Base-by-base conservation (phyloP, 169 alveolate genomes). In the Babesia bigemina region DNA sequence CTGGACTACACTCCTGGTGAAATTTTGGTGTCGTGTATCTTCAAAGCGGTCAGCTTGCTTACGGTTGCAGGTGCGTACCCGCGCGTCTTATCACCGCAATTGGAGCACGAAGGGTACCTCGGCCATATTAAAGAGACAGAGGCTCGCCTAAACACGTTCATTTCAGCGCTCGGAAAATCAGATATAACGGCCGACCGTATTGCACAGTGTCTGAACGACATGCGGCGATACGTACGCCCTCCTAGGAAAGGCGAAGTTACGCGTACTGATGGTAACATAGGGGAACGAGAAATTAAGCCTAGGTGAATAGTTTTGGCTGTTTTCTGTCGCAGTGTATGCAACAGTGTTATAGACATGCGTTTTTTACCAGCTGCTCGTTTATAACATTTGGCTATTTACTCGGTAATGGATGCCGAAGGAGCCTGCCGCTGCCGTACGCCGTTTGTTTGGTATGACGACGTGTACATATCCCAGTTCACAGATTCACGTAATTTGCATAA, bases 1-100 rank as follows among this genome's bases (percentile, higher is more conserved):
- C 4, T 81, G 17, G 85, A 81, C 24, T 81, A 72, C 60, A 72
- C 77, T 10, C 85, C 85, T 26, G 63, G 72, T 42, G 88, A 81
- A 42, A 39, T 81, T 19, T 39, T 81, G 28, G 71, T 70, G 24
- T 26, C 77, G 17, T 59, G 79, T 28, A 81, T 81, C 26, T 67
- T 81, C 76, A 81, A 81, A 47, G 61, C 79, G 33, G 67, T 63
- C 19, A 61, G 85, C 24, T 24, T 81, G 42, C 57, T 81, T 1
- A 19, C 82, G 11, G 73, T 70, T 14, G 53, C 74, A 2, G 58
- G 57, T 0, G 36, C 14, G 16, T 55, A 67, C 42, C 55, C 63
- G 26, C 22, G 36, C 22, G 42, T 55, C 7, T 52, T 67, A 24
- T 13, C 42, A 6, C 47, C 61, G n/a, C 11, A 10, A 8, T 16